Evolutionary conservation across 1,139 yeast species (phyloP).

Genomic region (Taphrina sp.): DNA sequence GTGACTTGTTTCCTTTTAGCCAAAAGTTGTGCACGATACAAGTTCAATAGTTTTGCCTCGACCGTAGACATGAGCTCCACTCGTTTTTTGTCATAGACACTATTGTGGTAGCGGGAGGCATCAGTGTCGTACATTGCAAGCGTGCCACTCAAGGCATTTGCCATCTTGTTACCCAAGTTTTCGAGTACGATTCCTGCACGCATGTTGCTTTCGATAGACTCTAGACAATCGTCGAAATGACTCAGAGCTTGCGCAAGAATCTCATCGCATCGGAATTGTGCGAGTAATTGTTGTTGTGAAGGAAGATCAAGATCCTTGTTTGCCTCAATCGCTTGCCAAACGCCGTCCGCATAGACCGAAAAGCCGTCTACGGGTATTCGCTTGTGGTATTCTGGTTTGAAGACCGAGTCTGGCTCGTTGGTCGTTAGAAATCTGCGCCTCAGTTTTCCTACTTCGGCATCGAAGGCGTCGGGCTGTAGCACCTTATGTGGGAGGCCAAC

Average conservation of each 20-base stretch:
- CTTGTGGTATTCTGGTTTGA: constrained; percentile 74
- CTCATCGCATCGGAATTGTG: constrained; percentile 92
- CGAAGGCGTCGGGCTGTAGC: constrained; percentile 71
- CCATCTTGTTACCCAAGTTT: constrained; percentile 28
- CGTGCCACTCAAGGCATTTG: constrained; percentile 40
- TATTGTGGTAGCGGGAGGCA: constrained; percentile 63
- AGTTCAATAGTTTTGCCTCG: constrained; percentile 48
- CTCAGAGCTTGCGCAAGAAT: constrained; percentile 57
- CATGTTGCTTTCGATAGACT: constrained; percentile 34
- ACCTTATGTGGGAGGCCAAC: constrained; percentile 82
- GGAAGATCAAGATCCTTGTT: constrained; percentile 94
- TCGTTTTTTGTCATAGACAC: constrained; percentile 61
- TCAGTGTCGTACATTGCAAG: constrained; percentile 56
- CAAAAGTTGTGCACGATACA: constrained; percentile 50
- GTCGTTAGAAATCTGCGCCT: constrained; percentile 56
- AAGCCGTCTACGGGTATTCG: constrained; percentile 92
- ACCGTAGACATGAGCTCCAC: constrained; percentile 50
- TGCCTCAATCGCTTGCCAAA: constrained; percentile 91
- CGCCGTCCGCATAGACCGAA: constrained; percentile 83
- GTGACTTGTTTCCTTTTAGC: constrained; percentile 45
- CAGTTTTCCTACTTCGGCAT: constrained; percentile 58
- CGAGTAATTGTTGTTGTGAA: constrained; percentile 91
- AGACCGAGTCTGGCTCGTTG: constrained; percentile 47
- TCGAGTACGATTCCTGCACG: constrained; percentile 34
- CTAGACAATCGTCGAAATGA: constrained; percentile 40